Conservation (phyloP, 2,329 filamentous ascomycete species). For the Diaporthe amygdali region DNA sequence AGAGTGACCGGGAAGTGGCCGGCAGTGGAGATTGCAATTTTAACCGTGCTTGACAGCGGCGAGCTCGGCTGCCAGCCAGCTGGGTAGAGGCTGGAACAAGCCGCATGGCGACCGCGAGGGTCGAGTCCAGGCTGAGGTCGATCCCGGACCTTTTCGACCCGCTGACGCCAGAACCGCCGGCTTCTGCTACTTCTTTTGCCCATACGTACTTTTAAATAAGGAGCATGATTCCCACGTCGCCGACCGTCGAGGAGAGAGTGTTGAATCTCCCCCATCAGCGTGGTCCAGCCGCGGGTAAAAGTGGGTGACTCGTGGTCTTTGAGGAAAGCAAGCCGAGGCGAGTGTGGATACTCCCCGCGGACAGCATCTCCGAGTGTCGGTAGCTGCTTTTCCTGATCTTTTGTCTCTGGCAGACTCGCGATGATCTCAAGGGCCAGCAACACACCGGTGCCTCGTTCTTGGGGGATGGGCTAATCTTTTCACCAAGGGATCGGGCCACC, state of each 20-base stretch:
- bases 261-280: background rate
- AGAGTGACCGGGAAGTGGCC: background rate
- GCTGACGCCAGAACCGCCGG: background rate
- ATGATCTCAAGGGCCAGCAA: background rate
- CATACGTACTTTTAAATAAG: background rate
- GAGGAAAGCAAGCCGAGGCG: background rate
- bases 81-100: background rate
- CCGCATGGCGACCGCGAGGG: background rate
- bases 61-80: background rate
- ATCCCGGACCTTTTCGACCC: background rate
- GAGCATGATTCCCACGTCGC: background rate
- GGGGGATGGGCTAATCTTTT: background rate
- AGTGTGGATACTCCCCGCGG: background rate
- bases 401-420: background rate
- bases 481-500: background rate
- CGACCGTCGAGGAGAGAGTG: background rate
- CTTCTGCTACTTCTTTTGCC: background rate
- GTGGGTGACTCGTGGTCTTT: background rate
- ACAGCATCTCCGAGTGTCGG: background rate
- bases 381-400: background rate
- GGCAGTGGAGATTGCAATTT: constrained; percentile 2
- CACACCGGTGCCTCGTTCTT: background rate
- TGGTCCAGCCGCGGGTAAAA: background rate
- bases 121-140: background rate
- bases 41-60: background rate